Percentiles rank a stretch among this genome's conserved stretches.
phyloP scores from a whole-genome alignment of 2,329 filamentous ascomycete genomes.

The Sarocladiaceae sp. region DNA sequence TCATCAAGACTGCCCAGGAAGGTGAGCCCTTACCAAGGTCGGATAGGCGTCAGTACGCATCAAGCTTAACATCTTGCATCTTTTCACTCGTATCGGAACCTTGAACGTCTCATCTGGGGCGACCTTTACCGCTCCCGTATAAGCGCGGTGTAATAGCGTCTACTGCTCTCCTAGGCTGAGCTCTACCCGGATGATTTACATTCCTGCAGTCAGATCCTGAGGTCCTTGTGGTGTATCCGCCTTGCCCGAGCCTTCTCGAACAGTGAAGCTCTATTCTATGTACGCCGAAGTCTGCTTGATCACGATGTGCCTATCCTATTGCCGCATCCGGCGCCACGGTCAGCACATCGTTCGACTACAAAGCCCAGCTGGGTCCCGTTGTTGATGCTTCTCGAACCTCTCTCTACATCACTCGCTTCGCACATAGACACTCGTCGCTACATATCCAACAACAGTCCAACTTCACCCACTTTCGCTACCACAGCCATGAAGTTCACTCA shows the following conservation, averaged over 20 bases:
- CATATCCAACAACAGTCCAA: conserved; percentile 1
- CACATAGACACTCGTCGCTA: neutral
- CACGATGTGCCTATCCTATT: neutral
- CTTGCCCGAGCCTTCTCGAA: neutral
- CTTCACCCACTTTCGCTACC: conserved; percentile 1
- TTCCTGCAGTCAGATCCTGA: neutral
- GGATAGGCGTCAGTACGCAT: neutral
- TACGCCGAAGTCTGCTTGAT: neutral
- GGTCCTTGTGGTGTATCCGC: neutral
- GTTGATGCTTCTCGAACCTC: neutral
- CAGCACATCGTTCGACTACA: neutral
- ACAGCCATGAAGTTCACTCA: conserved; percentile 9
- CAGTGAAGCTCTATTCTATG: neutral
- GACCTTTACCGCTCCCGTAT: neutral
- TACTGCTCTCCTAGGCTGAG: neutral
- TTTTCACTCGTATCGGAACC: neutral
- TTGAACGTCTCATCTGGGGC: neutral
- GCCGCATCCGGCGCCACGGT: neutral
- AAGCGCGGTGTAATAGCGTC: neutral
- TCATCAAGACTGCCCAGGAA: neutral
- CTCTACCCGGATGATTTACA: neutral
- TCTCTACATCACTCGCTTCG: neutral
- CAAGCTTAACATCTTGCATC: neutral
- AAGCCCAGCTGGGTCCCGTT: neutral
- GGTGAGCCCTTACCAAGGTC: neutral